Conservation (phyloP, 805 yeast species). For the Myxozyma neotropica region DNA sequence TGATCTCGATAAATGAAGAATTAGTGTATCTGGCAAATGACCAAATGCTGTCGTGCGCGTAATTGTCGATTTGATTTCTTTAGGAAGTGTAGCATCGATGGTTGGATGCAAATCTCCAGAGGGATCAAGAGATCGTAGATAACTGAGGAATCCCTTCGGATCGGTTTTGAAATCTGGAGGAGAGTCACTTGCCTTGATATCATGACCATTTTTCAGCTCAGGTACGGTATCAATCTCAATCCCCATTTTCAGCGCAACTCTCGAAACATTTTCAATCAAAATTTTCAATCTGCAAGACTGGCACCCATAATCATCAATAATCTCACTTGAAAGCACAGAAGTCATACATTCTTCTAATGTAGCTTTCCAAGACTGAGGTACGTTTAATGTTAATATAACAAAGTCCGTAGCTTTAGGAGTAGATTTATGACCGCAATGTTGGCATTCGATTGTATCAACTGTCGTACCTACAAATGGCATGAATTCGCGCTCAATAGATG, state of each 20-base stretch:
- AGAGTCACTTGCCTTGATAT: neutral
- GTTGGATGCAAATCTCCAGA: constrained; percentile 59
- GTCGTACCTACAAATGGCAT: constrained; percentile 75
- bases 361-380: constrained; percentile 60
- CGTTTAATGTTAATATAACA: constrained; percentile 70
- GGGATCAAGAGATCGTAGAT: constrained; percentile 53
- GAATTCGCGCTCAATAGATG: constrained; percentile 22
- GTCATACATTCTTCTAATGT: constrained; percentile 58
- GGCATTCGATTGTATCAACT: constrained; percentile 69
- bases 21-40: constrained; percentile 68
- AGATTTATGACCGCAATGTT: constrained; percentile 64
- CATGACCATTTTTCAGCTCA: neutral
- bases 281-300: constrained; percentile 59
- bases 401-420: constrained; percentile 62
- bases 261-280: neutral
- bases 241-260: neutral
- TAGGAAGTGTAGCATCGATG: constrained; percentile 44
- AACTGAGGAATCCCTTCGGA: constrained; percentile 45
- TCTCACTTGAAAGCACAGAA: constrained; percentile 63
- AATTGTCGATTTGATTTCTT: constrained; percentile 61
- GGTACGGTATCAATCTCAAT: neutral
- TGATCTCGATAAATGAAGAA: constrained; percentile 86
- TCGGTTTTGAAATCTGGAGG: constrained; percentile 28
- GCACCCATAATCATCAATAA: constrained; percentile 76
- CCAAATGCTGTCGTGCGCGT: constrained; percentile 63